These are phyloP conservation scores for Lolium perenne DNA, from an alignment of 176 grass and related monocot species.

Conservation along the genomic window DNA sequence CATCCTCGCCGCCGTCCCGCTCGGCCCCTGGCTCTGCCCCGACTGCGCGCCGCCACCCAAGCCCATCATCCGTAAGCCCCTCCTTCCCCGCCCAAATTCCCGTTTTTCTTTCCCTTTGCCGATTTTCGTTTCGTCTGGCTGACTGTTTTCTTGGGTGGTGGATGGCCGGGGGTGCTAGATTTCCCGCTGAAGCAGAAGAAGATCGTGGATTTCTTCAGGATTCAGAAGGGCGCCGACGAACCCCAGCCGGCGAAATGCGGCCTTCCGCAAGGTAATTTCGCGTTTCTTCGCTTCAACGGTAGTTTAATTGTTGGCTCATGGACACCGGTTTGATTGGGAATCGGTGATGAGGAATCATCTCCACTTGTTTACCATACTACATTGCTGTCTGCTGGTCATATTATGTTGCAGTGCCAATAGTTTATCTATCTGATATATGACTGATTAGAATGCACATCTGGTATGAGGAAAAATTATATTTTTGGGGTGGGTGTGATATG, in stretches of 20 bases:
- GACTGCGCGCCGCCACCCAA: conserved; percentile 49
- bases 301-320: too few relatives aligned
- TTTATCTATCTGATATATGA: neutral
- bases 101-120: too few relatives aligned
- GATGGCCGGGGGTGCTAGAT: conserved; percentile 37
- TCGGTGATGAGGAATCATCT: neutral
- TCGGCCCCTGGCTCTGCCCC: conserved; percentile 77
- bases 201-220: conserved; percentile 95
- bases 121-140: too few relatives aligned
- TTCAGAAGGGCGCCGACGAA: conserved; percentile 48
- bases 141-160: neutral
- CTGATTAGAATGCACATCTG: neutral
- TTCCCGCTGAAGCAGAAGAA: conserved; percentile 84
- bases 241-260: conserved; percentile 40
- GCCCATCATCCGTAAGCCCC: conserved; percentile 49
- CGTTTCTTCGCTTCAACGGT: neutral
- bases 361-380: neutral
- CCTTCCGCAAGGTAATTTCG: conserved; percentile 61
- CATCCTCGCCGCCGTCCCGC: conserved; percentile 76
- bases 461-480: neutral
- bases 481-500: neutral
- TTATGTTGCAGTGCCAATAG: neutral
- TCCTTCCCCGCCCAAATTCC: too few relatives aligned
- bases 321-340: too few relatives aligned
- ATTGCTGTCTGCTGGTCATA: neutral